phyloP scores from a whole-genome alignment of 1,139 yeast species.

The Geotrichum restrictum region DNA sequence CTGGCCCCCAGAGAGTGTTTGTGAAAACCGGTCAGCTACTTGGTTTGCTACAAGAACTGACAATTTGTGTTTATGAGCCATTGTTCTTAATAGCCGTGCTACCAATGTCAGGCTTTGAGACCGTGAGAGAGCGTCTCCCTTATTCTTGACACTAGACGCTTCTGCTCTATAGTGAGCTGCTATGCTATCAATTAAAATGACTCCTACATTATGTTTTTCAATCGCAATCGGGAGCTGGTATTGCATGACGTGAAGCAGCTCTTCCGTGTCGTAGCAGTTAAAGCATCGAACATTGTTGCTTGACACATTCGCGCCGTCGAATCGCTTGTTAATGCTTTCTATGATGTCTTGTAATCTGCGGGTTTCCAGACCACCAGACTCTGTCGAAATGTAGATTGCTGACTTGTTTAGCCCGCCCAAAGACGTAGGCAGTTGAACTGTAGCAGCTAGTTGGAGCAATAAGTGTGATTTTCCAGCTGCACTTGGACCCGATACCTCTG shows the following conservation, averaged over 20 bases:
- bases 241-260: slow-evolving; percentile 67
- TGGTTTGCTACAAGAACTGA: slow-evolving; percentile 79
- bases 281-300: slow-evolving; percentile 56
- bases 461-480: slow-evolving; percentile 84
- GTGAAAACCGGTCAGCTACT: slow-evolving; percentile 52
- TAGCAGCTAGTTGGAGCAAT: slow-evolving; percentile 57
- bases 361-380: slow-evolving; percentile 61
- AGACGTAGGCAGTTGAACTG: slow-evolving; percentile 50
- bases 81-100: slow-evolving; percentile 48
- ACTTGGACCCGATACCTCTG: slow-evolving; percentile 81
- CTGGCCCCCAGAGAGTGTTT: slow-evolving; percentile 18
- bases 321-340: slow-evolving; percentile 32
- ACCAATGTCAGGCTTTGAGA: slow-evolving; percentile 38
- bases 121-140: slow-evolving; percentile 10
- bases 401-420: slow-evolving; percentile 47
- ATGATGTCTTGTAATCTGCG: slow-evolving; percentile 47
- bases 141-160: slow-evolving; percentile 31
- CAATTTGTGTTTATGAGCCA: slow-evolving; percentile 50
- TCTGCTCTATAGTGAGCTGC: slow-evolving; percentile 80
- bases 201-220: slow-evolving; percentile 43
- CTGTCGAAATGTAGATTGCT: slow-evolving; percentile 72
- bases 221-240: slow-evolving; percentile 65
- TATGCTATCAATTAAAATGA: slow-evolving; percentile 74
- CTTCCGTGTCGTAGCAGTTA: slow-evolving; percentile 64
- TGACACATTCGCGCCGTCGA: slow-evolving; percentile 25